Base-by-base conservation (phyloP, 768 basidiomycete genomes). In the Strobilomyces dryophilus region DNA sequence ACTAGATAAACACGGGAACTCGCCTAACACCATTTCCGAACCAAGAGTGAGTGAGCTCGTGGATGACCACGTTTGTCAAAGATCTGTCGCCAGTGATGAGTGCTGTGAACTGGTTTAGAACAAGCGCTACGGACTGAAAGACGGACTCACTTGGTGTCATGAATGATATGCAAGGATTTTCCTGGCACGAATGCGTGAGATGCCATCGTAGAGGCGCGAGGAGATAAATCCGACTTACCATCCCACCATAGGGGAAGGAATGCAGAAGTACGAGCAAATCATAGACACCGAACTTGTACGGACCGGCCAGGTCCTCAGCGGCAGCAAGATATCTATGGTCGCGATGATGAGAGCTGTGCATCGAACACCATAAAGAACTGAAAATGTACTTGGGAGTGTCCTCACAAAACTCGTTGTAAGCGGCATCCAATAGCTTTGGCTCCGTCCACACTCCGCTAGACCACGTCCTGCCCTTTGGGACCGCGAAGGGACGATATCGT, bases 231-330 rank as follows among this genome's bases (percentile, higher is more conserved):
- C 7, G 24, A 41, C 57, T 18, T 55, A 84, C 87, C 90, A 90
- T 87, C 54, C 91, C 92, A 46, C 92, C 94, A 67, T 89, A 95
- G 1, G 94, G 95, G 78, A 97, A 97, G 0, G 88, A 87, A 11
- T 91, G 87, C 0, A 94, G 95, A 4, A 98, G 76, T 24, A 98
- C 84, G 18, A 98, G 77, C 3, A 95, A 67, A 66, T 98, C 94
- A 63, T 94, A 97, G 1, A 93, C 86, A 3, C 89, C 86, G 61
- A 94, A 98, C 46, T 74, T 75, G 65, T 98, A 98, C 0, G 84
- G 76, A 0, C 80, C 80, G 2, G 89, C 79, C 36, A 93, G 74
- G 15, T 42, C 41, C 5, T 27, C 41, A 5, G 41, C 43, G 11
- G 43, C 27, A 8, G 80, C 76, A 52, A 97, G 71, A 66, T 89